Percentiles rank a stretch among this genome's conserved stretches.
Evolutionary conservation across 2,329 filamentous ascomycete species (phyloP).

Genomic region (Trichoderma endophyticum): DNA sequence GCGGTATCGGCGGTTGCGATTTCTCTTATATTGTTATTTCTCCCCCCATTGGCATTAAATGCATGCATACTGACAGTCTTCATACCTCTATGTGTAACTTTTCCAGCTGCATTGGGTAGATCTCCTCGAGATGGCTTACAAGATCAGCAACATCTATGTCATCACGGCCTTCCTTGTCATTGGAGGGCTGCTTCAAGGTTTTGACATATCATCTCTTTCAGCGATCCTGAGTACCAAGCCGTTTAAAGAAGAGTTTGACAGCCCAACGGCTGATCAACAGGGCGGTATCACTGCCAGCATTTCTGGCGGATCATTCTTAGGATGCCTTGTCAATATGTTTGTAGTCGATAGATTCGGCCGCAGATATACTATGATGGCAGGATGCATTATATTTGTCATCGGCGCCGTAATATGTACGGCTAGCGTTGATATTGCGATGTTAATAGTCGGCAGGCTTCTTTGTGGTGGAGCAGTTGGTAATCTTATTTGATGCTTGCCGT

Average conservation of each 20-base stretch:
- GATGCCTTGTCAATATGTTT: constrained; percentile 1
- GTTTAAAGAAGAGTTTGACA: neutral
- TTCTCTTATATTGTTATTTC: neutral
- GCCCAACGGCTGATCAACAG: constrained; percentile 4
- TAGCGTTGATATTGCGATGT: constrained; percentile 5
- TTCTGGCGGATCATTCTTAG: neutral
- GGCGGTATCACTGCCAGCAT: constrained; percentile 8
- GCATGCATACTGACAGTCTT: neutral
- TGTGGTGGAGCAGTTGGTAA: constrained; percentile 4
- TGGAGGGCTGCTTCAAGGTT: neutral
- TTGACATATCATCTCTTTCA: constrained; percentile 9
- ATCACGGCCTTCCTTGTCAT: constrained; percentile 7
- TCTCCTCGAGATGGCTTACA: neutral
- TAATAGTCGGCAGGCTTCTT: constrained; percentile 7
- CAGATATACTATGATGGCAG: neutral
- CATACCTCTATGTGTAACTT: neutral
- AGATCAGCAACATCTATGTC: neutral
- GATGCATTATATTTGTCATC: neutral
- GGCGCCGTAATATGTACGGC: constrained; percentile 1
- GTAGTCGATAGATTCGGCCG: neutral
- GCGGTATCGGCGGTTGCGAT: neutral
- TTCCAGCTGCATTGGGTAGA: neutral
- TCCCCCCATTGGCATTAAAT: neutral
- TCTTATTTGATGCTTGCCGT: neutral
- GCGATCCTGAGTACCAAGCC: neutral